Conservation (phyloP, 1,284 basidiomycete species). For the Microbotryum saponariae region DNA sequence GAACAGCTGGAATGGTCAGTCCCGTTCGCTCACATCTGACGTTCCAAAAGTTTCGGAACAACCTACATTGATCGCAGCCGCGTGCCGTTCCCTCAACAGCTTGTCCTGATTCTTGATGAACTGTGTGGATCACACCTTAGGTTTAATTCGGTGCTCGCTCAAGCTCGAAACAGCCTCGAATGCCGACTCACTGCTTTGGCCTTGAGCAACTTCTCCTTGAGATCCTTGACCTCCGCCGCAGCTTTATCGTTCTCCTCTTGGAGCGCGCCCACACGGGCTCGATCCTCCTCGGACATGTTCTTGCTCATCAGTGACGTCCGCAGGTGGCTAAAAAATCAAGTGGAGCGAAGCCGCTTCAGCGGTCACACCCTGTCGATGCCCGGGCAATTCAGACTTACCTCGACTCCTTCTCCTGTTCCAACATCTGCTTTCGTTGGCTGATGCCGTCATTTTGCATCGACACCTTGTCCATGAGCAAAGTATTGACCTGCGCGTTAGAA, state of each 20-base stretch:
- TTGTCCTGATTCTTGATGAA: conserved; percentile 91
- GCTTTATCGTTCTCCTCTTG: conserved; percentile 67
- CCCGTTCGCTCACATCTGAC: too few species aligned
- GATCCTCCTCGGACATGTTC: conserved; percentile 70
- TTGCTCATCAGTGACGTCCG: conserved; percentile 63
- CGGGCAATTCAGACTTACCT: conserved; percentile 49
- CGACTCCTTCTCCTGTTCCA: conserved; percentile 70
- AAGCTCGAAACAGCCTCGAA: background rate
- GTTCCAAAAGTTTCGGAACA: background rate
- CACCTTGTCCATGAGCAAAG: conserved; percentile 80
- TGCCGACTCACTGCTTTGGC: conserved; percentile 57
- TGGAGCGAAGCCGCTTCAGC: background rate
- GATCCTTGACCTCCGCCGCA: conserved; percentile 62
- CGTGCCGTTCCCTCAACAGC: conserved; percentile 57
- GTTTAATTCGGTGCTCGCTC: background rate
- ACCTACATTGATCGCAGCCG: conserved; percentile 48
- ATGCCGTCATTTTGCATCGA: conserved; percentile 79
- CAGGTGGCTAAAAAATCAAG: conserved; percentile 52
- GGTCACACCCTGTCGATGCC: background rate
- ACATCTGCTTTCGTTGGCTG: conserved; percentile 69
- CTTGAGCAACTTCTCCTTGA: conserved; percentile 70
- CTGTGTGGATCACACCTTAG: conserved; percentile 41
- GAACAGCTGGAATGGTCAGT: too few species aligned
- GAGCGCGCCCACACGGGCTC: conserved; percentile 61
- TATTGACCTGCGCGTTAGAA: conserved; percentile 34